Conservation (phyloP, 2,329 filamentous ascomycete species). For the Aspergillus sp. region DNA sequence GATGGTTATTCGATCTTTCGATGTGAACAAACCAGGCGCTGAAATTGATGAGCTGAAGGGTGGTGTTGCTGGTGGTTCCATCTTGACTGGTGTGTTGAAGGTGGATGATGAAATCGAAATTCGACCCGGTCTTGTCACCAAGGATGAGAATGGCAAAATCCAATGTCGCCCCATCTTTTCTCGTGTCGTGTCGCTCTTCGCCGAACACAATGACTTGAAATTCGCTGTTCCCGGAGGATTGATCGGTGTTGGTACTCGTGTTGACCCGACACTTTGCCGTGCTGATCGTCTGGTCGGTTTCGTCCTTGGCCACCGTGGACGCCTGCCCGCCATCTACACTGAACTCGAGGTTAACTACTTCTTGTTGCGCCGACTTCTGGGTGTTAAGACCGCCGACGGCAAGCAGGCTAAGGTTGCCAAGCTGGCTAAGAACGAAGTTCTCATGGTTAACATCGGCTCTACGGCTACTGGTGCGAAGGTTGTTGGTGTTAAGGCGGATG, state of each 20-base stretch:
- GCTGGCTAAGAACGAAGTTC: slow-evolving; percentile 95
- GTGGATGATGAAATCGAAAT: slow-evolving; percentile 98
- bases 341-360: slow-evolving; percentile 99
- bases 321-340: slow-evolving; percentile 93
- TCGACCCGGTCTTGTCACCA: slow-evolving; percentile 94
- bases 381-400: slow-evolving; percentile 95
- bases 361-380: slow-evolving; percentile 86
- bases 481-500: slow-evolving; percentile 94
- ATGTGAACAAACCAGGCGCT: slow-evolving; percentile 99
- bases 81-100: slow-evolving; percentile 95
- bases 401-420: slow-evolving; percentile 99
- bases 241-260: slow-evolving; percentile 96
- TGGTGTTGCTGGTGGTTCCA: slow-evolving; percentile 95
- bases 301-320: slow-evolving; percentile 91
- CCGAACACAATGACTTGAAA: slow-evolving; percentile 97
- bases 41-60: slow-evolving; percentile 98
- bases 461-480: slow-evolving; percentile 98
- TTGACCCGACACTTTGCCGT: slow-evolving; percentile 96
- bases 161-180: slow-evolving; percentile 98
- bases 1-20: slow-evolving; percentile 99
- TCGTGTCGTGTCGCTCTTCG: slow-evolving; percentile 90
- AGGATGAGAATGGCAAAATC: slow-evolving; percentile 88
- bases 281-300: slow-evolving; percentile 98
- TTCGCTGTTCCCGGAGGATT: slow-evolving; percentile 96
- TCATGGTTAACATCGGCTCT: slow-evolving; percentile 99